These are phyloP conservation scores for Psilocybe tampanensis DNA, from an alignment of 768 basidiomycete genomes.

Conservation along the genomic window DNA sequence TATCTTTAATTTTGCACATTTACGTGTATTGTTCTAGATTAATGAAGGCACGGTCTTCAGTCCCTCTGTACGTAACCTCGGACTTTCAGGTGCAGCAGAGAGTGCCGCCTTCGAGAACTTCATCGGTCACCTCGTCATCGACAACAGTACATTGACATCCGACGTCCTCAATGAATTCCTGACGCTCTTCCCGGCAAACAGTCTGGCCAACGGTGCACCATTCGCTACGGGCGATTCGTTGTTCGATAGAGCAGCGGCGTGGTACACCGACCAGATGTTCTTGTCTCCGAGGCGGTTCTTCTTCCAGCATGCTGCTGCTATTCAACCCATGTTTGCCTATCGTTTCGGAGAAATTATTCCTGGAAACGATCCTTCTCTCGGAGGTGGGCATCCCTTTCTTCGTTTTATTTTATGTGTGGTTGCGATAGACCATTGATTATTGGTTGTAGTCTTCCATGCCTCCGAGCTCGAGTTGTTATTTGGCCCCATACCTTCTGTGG, in stretches of 20 bases:
- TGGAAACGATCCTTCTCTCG: conserved; percentile 46
- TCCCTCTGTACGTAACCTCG: conserved; percentile 36
- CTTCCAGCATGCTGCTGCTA: conserved; percentile 46
- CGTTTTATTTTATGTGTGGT: neutral
- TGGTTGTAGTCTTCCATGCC: conserved; percentile 44
- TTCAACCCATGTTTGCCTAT: conserved; percentile 55
- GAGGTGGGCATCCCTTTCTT: conserved; percentile 37
- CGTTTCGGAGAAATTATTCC: conserved; percentile 61
- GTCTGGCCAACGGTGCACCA: conserved; percentile 45
- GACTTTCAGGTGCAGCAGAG: conserved; percentile 41
- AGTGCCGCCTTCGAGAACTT: conserved; percentile 47
- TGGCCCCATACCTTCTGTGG: conserved; percentile 42
- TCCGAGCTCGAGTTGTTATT: conserved; percentile 53
- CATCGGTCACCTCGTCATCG: conserved; percentile 51
- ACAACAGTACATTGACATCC: conserved; percentile 48
- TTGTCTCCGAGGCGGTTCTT: conserved; percentile 52
- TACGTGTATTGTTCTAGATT: conserved; percentile 31
- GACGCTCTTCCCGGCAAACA: conserved; percentile 48
- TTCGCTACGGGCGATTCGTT: conserved; percentile 64
- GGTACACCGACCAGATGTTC: conserved; percentile 64
- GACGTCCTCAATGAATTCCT: conserved; percentile 43
- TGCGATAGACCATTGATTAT: neutral
- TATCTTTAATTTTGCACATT: neutral
- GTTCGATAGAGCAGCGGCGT: conserved; percentile 56
- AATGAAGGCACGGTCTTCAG: conserved; percentile 58